A percentile compares a stretch with the other conserved stretches of the same genome.
Evolutionary conservation across 352 stramenopile genomes (phyloP).

Genomic region (Phytophthora fragariae): DNA sequence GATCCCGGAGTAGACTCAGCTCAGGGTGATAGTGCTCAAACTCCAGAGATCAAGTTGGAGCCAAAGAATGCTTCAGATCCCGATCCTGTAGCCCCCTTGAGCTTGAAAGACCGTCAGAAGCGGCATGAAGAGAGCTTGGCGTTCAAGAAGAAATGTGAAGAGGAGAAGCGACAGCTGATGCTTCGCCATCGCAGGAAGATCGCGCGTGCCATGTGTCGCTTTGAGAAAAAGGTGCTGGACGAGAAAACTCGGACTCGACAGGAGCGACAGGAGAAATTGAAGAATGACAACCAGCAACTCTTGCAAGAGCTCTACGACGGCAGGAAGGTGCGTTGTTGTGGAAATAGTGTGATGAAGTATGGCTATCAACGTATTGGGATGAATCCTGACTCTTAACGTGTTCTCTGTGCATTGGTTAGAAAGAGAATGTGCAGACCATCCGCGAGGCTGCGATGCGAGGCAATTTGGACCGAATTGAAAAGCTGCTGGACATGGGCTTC

Average conservation of each 20-base stretch:
- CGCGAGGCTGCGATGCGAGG: slow-evolving; percentile 71
- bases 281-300: slow-evolving; percentile 49
- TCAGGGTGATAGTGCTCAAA: not conserved
- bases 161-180: slow-evolving; percentile 43
- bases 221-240: slow-evolving; percentile 43
- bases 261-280: slow-evolving; percentile 44
- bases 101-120: slow-evolving; percentile 33
- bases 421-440: slow-evolving; percentile 74
- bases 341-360: too few species aligned
- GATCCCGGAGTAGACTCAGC: slow-evolving; percentile 17
- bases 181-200: slow-evolving; percentile 45
- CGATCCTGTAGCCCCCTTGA: slow-evolving; percentile 17
- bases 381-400: not conserved
- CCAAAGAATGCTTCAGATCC: not conserved
- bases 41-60: not conserved
- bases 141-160: slow-evolving; percentile 46
- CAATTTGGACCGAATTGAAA: slow-evolving; percentile 53
- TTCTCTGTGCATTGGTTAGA: slow-evolving; percentile 31
- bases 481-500: slow-evolving; percentile 61
- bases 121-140: slow-evolving; percentile 39
- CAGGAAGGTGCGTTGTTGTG: slow-evolving; percentile 31
- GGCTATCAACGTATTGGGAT: too few species aligned
- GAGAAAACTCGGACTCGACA: slow-evolving; percentile 44
- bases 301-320: slow-evolving; percentile 49
- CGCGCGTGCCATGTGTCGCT: slow-evolving; percentile 45